Conservation (phyloP, 495 filamentous ascomycete genomes). For the Trichoderma asperelloides region DNA sequence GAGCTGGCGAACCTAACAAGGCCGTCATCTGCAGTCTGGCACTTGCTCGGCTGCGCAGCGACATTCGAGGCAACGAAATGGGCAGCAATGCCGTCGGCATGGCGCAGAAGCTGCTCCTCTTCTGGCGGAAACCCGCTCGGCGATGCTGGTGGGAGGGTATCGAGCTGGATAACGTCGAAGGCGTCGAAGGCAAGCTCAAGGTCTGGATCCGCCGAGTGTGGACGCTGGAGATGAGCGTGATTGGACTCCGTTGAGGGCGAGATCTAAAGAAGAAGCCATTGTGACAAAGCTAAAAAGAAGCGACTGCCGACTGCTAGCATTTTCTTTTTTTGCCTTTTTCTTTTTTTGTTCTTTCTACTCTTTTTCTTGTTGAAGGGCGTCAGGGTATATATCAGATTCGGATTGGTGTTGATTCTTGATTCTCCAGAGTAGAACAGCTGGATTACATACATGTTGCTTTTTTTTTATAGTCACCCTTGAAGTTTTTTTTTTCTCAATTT, state of each 20-base stretch:
- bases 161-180: constrained; percentile 83
- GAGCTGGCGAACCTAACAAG: constrained; percentile 92
- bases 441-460: background rate
- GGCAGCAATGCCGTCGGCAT: constrained; percentile 82
- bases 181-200: constrained; percentile 85
- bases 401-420: background rate
- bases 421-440: background rate
- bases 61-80: constrained; percentile 71
- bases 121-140: constrained; percentile 95
- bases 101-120: constrained; percentile 96
- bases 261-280: constrained; percentile 13
- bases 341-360: background rate
- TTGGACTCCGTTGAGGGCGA: constrained; percentile 62
- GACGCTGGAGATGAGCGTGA: constrained; percentile 99
- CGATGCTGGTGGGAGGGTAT: constrained; percentile 99
- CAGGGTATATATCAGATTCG: constrained; percentile 8
- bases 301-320: background rate
- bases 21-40: constrained; percentile 96
- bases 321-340: background rate
- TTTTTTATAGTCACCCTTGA: background rate
- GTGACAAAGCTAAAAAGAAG: background rate
- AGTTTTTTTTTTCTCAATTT: background rate
- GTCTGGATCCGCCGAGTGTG: constrained; percentile 97
- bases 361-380: constrained; percentile 5
- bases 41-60: constrained; percentile 82